phyloP scores from a whole-genome alignment of 169 alveolate genomes.

The Plasmodium falciparum region DNA sequence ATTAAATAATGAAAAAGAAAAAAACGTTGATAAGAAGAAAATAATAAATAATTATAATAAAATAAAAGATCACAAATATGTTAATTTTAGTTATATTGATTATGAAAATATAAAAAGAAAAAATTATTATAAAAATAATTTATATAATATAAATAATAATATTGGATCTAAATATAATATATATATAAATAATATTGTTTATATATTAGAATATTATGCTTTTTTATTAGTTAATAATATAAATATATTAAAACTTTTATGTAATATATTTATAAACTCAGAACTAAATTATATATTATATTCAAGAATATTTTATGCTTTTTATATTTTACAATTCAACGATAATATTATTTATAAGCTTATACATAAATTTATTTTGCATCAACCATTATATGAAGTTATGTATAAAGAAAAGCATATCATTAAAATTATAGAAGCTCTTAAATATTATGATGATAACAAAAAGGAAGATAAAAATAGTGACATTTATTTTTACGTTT shows the following conservation, averaged over 20 bases:
- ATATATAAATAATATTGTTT: constrained; percentile 71
- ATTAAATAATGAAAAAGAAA: not conserved
- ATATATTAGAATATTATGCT: constrained; percentile 74
- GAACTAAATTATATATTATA: constrained; percentile 62
- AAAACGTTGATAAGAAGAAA: constrained; percentile 2
- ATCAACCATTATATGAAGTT: constrained; percentile 45
- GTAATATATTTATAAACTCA: constrained; percentile 61
- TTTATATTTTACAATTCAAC: constrained; percentile 40
- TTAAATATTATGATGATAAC: constrained; percentile 61
- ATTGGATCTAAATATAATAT: not conserved
- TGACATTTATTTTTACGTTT: constrained; percentile 56
- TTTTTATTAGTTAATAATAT: constrained; percentile 38
- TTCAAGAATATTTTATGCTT: constrained; percentile 73
- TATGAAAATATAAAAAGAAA: constrained; percentile 76
- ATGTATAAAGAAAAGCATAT: constrained; percentile 76
- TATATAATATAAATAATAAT: constrained; percentile 61
- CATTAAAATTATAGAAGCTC: constrained; percentile 22
- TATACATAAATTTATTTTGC: constrained; percentile 33
- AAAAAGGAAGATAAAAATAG: not conserved
- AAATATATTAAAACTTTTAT: constrained; percentile 33
- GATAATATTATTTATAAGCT: constrained; percentile 29
- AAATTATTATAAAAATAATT: constrained; percentile 57
- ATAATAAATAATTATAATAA: constrained; percentile 7
- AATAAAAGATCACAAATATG: constrained; percentile 19
- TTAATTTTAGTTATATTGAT: constrained; percentile 75